Evolutionary conservation across 495 filamentous ascomycete species (phyloP), one percentile per base, ranked within the genome.

Genomic region (Apodospora peruviana): DNA sequence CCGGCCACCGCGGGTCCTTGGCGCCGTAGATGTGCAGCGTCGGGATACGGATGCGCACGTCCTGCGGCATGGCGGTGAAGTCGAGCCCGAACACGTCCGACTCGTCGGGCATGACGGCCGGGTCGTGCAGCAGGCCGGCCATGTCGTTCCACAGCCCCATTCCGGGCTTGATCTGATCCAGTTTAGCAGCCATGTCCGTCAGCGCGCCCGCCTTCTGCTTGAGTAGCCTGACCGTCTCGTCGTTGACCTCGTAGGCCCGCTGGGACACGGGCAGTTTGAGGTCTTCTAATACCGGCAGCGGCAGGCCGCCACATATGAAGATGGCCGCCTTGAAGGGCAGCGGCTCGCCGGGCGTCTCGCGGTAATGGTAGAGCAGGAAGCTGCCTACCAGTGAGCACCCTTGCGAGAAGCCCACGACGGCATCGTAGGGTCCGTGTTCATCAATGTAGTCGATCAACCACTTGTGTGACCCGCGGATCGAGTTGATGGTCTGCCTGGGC

Each of bases 1-100:
- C 58, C 2, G 75, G 69, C 58, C 73, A 82, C 36, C 78, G 50
- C 4, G 80, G 79, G 59, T 85, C 82, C 42, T 78, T 78, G 3
- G 50, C 59, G 0, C 82, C 82, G 50, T 78, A 82, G 14, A 84
- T 62, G 61, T 85, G 80, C 40, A 80, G 78, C 8, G 83, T 84
- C 0, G 82, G 83, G 17, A 86, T 75, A 16, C 57, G 43, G 43
- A 86, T 77, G 21, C 56, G 56, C 18, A 68, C 23, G 25, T 68
- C 60, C 14, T 53, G 45, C 5, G 72, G 69, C 2, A 76, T 66
- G 0, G 45, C 48, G 9, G 74, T 72, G 37, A 80, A 59, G 41
- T 84, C 74, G 4, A 81, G 62, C 19, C 78, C 81, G 20, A 76
- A 79, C 8, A 75, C 66, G 16, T 74, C 67, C 16, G 9, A 21